Evolutionary conservation across 1,284 basidiomycete species (phyloP).

Genomic region (Chalciporus piperatoides): DNA sequence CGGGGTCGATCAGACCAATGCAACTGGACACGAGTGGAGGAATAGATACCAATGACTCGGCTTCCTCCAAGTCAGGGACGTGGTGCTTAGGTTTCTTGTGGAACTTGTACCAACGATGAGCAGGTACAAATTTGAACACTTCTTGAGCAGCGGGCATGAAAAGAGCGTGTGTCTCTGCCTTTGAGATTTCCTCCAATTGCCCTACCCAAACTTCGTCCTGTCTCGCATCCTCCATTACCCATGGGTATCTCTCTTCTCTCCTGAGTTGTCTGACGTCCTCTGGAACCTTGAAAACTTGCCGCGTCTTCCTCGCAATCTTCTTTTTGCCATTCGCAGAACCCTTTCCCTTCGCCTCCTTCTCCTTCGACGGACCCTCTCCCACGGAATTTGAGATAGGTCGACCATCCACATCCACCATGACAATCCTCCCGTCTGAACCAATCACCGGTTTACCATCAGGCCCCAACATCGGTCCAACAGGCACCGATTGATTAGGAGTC

Average conservation of each 20-base stretch:
- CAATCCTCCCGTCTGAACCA: constrained; percentile 65
- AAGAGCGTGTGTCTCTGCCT: constrained; percentile 59
- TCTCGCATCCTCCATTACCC: constrained; percentile 79
- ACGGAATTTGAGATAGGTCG: constrained; percentile 55
- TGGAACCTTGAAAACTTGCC: constrained; percentile 73
- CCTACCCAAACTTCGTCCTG: constrained; percentile 74
- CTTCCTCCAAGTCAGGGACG: constrained; percentile 66
- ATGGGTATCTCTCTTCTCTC: constrained; percentile 82
- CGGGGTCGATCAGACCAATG: background rate
- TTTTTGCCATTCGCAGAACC: constrained; percentile 50
- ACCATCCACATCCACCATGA: constrained; percentile 78
- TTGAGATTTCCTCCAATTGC: constrained; percentile 72
- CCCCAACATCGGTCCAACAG: constrained; percentile 68
- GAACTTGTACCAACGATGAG: constrained; percentile 88
- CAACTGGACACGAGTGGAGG: constrained; percentile 26
- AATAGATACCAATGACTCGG: constrained; percentile 63
- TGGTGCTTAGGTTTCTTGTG: constrained; percentile 76
- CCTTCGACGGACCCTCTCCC: constrained; percentile 36
- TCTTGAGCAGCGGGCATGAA: constrained; percentile 74
- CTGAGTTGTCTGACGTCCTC: constrained; percentile 67
- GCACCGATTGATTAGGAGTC: constrained; percentile 39
- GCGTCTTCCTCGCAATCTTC: constrained; percentile 81
- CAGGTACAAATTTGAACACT: constrained; percentile 81
- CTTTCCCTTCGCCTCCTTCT: constrained; percentile 47
- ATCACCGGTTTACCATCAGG: constrained; percentile 76